Evolutionary conservation across 2,329 filamentous ascomycete genomes (phyloP).

Genomic region (Coniella lustricola): DNA sequence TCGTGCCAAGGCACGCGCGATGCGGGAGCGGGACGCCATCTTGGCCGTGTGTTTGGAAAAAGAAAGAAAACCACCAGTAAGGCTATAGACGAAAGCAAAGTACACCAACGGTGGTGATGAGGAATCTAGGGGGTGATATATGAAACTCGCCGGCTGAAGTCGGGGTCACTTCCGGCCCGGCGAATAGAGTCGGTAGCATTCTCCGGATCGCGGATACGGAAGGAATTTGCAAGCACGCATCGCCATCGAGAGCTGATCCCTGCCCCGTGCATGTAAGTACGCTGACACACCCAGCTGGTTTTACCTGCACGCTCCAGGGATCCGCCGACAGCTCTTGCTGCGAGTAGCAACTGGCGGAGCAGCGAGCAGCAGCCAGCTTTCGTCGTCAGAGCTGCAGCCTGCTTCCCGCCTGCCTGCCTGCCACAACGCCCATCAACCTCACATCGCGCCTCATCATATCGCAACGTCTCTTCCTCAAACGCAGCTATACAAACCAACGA

Average conservation of each 20-base stretch:
- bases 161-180: neutral
- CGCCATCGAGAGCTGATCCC: neutral
- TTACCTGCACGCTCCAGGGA: neutral
- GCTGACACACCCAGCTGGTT: neutral
- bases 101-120: neutral
- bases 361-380: slow-evolving; percentile 5
- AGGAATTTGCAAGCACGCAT: neutral
- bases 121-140: neutral
- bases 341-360: too few relatives aligned
- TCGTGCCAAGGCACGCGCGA: slow-evolving; percentile 11
- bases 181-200: neutral
- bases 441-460: slow-evolving; percentile 8
- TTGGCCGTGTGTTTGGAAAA: neutral
- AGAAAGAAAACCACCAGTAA: neutral
- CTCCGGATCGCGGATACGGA: neutral
- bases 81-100: neutral
- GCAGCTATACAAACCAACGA: slow-evolving; percentile 8
- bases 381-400: slow-evolving; percentile 22
- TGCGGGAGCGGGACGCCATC: slow-evolving; percentile 13
- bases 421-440: slow-evolving; percentile 9
- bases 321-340: neutral
- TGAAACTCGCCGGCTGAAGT: neutral
- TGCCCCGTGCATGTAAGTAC: neutral
- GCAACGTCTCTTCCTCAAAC: slow-evolving; percentile 1
- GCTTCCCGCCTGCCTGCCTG: slow-evolving; percentile 6